Evolutionary conservation across 257 asterid species (phyloP).

Genomic region (Salvia rosmarinus): DNA sequence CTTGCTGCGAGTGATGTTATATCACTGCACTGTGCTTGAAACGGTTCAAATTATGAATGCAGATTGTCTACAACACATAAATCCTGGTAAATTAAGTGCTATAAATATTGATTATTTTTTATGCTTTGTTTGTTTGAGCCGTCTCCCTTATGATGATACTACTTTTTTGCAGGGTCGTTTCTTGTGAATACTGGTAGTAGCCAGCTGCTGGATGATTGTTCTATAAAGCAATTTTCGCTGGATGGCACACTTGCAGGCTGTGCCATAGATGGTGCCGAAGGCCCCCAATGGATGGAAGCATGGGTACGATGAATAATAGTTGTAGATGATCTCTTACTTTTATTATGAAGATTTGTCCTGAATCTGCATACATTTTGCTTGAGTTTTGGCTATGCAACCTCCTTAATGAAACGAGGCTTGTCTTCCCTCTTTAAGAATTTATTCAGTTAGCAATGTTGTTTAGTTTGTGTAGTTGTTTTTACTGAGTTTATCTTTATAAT

Average conservation of each 20-base stretch:
- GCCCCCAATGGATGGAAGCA: constrained; percentile 99
- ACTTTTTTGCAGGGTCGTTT: constrained; percentile 71
- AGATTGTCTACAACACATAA: constrained; percentile 89
- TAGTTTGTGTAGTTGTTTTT: neutral
- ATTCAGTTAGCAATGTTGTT: neutral
- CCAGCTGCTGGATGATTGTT: constrained; percentile 98
- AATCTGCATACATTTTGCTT: neutral
- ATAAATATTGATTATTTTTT: constrained; percentile 4
- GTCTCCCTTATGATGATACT: constrained; percentile 30
- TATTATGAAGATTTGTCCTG: neutral
- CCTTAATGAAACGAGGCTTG: neutral
- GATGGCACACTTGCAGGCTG: constrained; percentile 97
- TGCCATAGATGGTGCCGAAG: constrained; percentile 99
- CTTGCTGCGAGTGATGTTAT: constrained; percentile 98
- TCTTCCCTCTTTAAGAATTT: neutral
- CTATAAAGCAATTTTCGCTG: constrained; percentile 92
- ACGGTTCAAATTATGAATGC: constrained; percentile 86
- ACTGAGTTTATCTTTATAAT: neutral
- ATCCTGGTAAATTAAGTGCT: constrained; percentile 64
- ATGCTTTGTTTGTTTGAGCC: neutral
- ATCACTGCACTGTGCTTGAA: constrained; percentile 92
- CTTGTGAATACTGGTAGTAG: constrained; percentile 96
- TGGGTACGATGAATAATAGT: constrained; percentile 87
- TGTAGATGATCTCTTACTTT: constrained; percentile 22
- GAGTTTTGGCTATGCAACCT: neutral